These are phyloP conservation scores for Emergomyces africanus DNA, from an alignment of 2,329 filamentous ascomycete genomes.

Conservation along the genomic window DNA sequence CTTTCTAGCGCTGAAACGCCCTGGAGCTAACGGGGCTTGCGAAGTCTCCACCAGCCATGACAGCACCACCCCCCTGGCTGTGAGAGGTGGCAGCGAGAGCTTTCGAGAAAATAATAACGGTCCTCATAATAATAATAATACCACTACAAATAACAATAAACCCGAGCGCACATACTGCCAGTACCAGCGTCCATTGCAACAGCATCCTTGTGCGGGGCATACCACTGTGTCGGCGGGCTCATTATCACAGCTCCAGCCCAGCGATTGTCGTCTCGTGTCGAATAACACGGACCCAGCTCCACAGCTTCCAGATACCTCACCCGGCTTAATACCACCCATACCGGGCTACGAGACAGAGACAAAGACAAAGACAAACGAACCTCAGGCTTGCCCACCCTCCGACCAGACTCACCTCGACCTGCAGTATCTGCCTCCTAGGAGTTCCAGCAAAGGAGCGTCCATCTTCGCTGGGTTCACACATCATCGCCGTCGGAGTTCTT, in stretches of 20 bases:
- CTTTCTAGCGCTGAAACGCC: neutral
- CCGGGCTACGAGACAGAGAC: neutral
- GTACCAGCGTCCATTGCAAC: neutral
- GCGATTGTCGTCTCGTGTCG: neutral
- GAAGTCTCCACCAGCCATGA: neutral
- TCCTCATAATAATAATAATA: neutral
- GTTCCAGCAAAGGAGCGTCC: conserved; percentile 12
- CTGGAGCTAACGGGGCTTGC: neutral
- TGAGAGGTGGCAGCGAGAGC: neutral
- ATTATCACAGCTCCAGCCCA: neutral
- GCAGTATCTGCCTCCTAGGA: conserved; percentile 10
- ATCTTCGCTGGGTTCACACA: conserved; percentile 1
- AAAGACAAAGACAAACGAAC: neutral
- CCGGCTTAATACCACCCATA: neutral
- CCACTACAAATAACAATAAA: neutral
- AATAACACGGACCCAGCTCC: neutral
- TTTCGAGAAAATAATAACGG: neutral
- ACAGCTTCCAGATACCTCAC: neutral
- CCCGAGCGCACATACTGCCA: neutral
- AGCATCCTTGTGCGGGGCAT: neutral
- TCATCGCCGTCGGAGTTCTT: neutral
- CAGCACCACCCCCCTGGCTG: neutral
- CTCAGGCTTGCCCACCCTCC: neutral
- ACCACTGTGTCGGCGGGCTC: neutral
- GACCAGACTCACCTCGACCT: conserved; percentile 9